phyloP scores from a whole-genome alignment of 176 grass and related monocot species.

The Bonia amplexicaulis region DNA sequence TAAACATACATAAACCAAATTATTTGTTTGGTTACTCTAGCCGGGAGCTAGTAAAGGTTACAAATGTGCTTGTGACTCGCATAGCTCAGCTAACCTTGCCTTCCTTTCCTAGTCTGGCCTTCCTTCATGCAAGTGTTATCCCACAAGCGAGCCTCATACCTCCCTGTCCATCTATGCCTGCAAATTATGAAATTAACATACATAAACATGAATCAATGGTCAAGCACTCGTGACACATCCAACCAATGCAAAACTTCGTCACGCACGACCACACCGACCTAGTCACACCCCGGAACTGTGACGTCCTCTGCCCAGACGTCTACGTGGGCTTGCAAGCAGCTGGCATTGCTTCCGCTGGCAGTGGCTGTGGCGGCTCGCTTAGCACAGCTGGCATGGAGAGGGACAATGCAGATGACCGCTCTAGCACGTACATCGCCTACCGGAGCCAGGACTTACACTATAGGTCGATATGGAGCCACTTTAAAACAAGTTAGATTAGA shows the following conservation, averaged over 20 bases:
- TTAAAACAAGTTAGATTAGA: no score
- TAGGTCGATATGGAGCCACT: constrained; percentile 72
- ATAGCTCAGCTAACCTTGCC: constrained; percentile 52
- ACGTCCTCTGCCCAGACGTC: constrained; percentile 83
- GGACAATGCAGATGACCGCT: constrained; percentile 29
- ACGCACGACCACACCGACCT: constrained; percentile 27
- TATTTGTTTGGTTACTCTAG: no score
- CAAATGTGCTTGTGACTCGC: neutral
- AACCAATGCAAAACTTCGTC: neutral
- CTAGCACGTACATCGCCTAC: constrained; percentile 45
- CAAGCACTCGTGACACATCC: neutral
- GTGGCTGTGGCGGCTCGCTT: neutral
- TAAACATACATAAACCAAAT: no score
- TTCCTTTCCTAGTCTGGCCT: constrained; percentile 90
- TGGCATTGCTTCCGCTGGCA: constrained; percentile 11
- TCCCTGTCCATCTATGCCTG: constrained; percentile 88
- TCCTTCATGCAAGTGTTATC: constrained; percentile 88
- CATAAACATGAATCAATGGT: neutral
- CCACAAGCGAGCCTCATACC: constrained; percentile 92
- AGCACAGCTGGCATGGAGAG: constrained; percentile 34
- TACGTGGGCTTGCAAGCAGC: constrained; percentile 46
- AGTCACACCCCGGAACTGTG: constrained; percentile 81
- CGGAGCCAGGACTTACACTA: constrained; percentile 90
- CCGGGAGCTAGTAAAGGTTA: neutral
- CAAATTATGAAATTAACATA: neutral